Conservation (phyloP, 805 yeast genomes). For the Limtongia smithiae region DNA sequence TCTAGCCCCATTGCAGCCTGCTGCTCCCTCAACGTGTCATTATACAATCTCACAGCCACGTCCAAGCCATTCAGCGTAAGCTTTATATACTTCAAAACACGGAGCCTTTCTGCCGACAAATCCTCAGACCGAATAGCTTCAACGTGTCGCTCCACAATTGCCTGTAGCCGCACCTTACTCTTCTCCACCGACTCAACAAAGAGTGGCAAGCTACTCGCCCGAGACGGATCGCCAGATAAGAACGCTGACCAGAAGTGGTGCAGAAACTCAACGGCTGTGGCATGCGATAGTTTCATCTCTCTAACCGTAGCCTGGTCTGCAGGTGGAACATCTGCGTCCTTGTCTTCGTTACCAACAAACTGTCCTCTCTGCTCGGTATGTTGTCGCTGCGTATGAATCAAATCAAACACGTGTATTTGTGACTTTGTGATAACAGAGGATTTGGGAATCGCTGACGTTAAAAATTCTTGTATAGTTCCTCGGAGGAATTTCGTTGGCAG, state of each 20-base stretch:
- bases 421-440: conserved; percentile 7
- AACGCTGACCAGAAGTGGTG: conserved; percentile 71
- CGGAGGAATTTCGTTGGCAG: conserved; percentile 2
- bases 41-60: no score
- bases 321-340: conserved; percentile 33
- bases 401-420: conserved; percentile 18
- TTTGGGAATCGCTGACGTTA: conserved; percentile 3
- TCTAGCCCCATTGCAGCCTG: no score
- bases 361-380: conserved; percentile 20
- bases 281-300: conserved; percentile 57
- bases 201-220: conserved; percentile 44
- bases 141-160: conserved; percentile 31
- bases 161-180: conserved; percentile 45
- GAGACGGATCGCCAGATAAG: conserved; percentile 45
- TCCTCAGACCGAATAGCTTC: no score
- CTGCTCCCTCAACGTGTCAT: no score
- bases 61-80: no score
- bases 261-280: conserved; percentile 70
- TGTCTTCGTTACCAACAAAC: no score
- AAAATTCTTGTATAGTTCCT: conserved; percentile 6
- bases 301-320: conserved; percentile 41
- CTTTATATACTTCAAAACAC: no score
- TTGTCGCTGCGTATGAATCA: conserved; percentile 20
- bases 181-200: conserved; percentile 50
- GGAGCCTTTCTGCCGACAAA: no score